Base-by-base conservation (phyloP, 257 asterid species). In the Nicotiana sylvestris region DNA sequence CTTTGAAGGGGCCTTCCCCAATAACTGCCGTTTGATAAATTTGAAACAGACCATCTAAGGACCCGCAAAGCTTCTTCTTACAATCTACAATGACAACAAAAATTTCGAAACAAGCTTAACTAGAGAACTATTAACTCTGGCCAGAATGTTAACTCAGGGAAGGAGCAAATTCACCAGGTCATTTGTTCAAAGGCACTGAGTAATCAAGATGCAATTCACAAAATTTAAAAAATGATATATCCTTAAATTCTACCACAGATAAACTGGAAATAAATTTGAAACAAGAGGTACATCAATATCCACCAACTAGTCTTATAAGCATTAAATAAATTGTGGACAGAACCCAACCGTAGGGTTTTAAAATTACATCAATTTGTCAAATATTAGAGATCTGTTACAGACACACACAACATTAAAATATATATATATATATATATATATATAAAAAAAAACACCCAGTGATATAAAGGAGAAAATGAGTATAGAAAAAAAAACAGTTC, bases 1-100 rank as follows among this genome's bases (percentile, higher is more conserved):
- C 97, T 93, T 94, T 96, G 91, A 94, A 93, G 70, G 95, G 84
- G 62, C 97, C 93, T 86, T 90, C 99, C 79, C 98, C 97, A 83
- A 66, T 86, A 88, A 96, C 89, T 78, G 98, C 99, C 86, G 90
- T 92, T 89, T 91, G 95, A 83, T 96, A 96, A 87, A 96, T 94
- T 85, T 93, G 97, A 83, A 93, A 96, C 76, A 96, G 95, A 60
- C 95, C 95, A 60, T 94, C 96, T 84, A 96, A 86, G 84, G 94
- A 94, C 66, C 98, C 97, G 84, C 92, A 87, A 18, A 96, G 96
- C 84, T 93, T 93, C 85, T 92, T 92, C 92, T 93, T 91, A 90
- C 99, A 96, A 89, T 96, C 99, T 96, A 85, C 87, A 84, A 21
- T 27, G 66, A 77, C 78, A 85, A 56, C 10, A 80, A 76, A 84